phyloP scores from a whole-genome alignment of 2,329 filamentous ascomycete genomes.

The Pyrenophora seminiperda region DNA sequence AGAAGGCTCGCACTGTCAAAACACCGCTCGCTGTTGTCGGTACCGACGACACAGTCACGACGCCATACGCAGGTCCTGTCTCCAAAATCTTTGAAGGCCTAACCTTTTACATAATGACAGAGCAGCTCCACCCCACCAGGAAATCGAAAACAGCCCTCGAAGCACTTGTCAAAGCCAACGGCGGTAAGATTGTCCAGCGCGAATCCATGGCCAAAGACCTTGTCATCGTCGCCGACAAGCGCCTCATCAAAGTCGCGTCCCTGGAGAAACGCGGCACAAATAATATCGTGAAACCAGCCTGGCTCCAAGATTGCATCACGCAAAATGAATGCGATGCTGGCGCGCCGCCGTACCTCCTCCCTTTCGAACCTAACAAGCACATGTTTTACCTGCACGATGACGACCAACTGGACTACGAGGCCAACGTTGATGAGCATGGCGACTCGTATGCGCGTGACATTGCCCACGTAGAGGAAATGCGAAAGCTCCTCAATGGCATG shows the following conservation, averaged over 20 bases:
- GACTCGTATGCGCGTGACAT: conserved; percentile 83
- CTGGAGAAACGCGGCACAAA: conserved; percentile 72
- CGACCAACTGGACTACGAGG: conserved; percentile 60
- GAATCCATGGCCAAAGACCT: conserved; percentile 66
- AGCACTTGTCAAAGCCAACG: conserved; percentile 78
- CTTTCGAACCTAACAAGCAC: conserved; percentile 69
- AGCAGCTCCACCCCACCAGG: conserved; percentile 70
- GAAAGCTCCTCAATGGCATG: conserved; percentile 48
- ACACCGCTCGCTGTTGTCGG: conserved; percentile 78
- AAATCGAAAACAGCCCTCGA: conserved; percentile 81
- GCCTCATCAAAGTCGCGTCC: conserved; percentile 78
- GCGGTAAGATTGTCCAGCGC: conserved; percentile 78
- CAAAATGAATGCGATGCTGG: conserved; percentile 61
- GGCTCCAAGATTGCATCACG: conserved; percentile 82
- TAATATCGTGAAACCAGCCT: conserved; percentile 77
- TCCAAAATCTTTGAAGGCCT: conserved; percentile 74
- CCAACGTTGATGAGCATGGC: conserved; percentile 74
- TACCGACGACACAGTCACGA: conserved; percentile 56
- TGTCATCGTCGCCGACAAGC: conserved; percentile 79
- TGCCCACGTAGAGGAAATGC: conserved; percentile 64
- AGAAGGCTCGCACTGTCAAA: conserved; percentile 63
- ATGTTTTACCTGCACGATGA: conserved; percentile 71
- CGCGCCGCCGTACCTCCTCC: conserved; percentile 63
- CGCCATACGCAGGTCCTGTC: conserved; percentile 61
- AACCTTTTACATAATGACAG: conserved; percentile 83